Percentiles rank a stretch among this genome's conserved stretches.
Conservation (phyloP, 805 yeast species). For the Starmerella vitae region DNA sequence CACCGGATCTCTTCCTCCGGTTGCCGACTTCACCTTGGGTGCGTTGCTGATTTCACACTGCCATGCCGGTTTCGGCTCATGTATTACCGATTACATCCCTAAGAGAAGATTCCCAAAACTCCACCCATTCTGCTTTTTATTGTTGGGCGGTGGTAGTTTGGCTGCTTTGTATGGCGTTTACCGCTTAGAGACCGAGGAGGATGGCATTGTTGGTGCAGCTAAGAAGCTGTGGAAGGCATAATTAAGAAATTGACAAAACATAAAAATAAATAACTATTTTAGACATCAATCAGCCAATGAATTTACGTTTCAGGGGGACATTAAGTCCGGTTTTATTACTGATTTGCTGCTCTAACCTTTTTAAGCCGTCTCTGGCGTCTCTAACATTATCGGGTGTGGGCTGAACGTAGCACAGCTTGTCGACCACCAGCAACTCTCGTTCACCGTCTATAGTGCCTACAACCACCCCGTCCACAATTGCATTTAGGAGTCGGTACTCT, state of each 20-base stretch:
- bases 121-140: slow-evolving; percentile 52
- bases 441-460: slow-evolving; percentile 22
- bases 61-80: slow-evolving; percentile 75
- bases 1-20: slow-evolving; percentile 56
- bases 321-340: too few species aligned
- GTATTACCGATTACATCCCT: slow-evolving; percentile 89
- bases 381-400: slow-evolving; percentile 13
- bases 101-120: slow-evolving; percentile 67
- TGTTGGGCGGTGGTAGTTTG: slow-evolving; percentile 60
- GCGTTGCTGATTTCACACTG: slow-evolving; percentile 59
- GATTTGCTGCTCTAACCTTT: slow-evolving; percentile 7
- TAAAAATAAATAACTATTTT: too few species aligned
- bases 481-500: slow-evolving; percentile 19
- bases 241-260: slow-evolving; percentile 1
- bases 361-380: slow-evolving; percentile 12
- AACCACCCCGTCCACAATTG: slow-evolving; percentile 20
- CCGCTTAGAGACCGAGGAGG: slow-evolving; percentile 55
- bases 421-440: slow-evolving; percentile 14
- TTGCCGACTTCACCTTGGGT: slow-evolving; percentile 59
- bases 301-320: too few species aligned
- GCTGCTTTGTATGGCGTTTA: slow-evolving; percentile 69
- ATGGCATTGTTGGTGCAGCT: slow-evolving; percentile 61
- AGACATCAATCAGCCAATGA: too few species aligned
- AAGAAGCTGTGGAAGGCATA: slow-evolving; percentile 48
- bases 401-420: slow-evolving; percentile 16